phyloP scores from a whole-genome alignment of 2,329 filamentous ascomycete species.

The Calcarisporium arbuscula region DNA sequence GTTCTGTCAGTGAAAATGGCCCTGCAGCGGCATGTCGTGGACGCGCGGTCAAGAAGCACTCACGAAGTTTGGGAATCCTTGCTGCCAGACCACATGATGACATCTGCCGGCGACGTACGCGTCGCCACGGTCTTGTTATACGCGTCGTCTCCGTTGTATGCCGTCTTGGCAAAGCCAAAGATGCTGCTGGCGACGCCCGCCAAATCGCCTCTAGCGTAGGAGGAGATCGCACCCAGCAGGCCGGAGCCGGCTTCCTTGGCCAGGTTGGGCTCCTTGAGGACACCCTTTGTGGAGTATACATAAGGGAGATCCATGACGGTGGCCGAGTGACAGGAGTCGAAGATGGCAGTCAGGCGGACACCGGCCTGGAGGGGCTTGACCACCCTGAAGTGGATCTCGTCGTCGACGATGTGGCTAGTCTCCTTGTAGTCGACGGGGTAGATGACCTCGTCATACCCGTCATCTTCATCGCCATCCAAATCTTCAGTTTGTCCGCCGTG shows the following conservation, averaged over 20 bases:
- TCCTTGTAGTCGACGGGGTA: slow-evolving; percentile 68
- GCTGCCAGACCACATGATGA: slow-evolving; percentile 96
- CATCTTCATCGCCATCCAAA: slow-evolving; percentile 67
- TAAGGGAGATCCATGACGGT: slow-evolving; percentile 73
- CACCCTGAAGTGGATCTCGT: slow-evolving; percentile 72
- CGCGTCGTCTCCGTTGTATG: slow-evolving; percentile 69
- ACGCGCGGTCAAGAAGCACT: slow-evolving; percentile 12
- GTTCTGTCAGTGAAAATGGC: slow-evolving; percentile 14
- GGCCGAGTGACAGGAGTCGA: slow-evolving; percentile 75
- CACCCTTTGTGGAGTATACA: slow-evolving; percentile 72
- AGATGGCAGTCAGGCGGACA: slow-evolving; percentile 77
- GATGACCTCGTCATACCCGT: slow-evolving; percentile 72
- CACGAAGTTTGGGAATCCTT: slow-evolving; percentile 90
- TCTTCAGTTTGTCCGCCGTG: slow-evolving; percentile 73
- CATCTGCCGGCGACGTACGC: slow-evolving; percentile 90
- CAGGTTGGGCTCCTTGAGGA: slow-evolving; percentile 75
- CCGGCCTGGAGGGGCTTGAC: slow-evolving; percentile 73
- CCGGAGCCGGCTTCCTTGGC: slow-evolving; percentile 73
- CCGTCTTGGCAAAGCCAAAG: slow-evolving; percentile 84
- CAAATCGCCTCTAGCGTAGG: slow-evolving; percentile 80
- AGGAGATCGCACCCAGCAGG: slow-evolving; percentile 64
- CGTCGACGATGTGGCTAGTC: slow-evolving; percentile 69
- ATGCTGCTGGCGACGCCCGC: slow-evolving; percentile 72
- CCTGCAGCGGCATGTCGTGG: slow-evolving; percentile 5
- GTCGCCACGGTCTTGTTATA: slow-evolving; percentile 78